Evolutionary conservation across 192 early-diverging fungal species (phyloP), one percentile per base, ranked within the genome.

Genomic region (Mortierella alpina): DNA sequence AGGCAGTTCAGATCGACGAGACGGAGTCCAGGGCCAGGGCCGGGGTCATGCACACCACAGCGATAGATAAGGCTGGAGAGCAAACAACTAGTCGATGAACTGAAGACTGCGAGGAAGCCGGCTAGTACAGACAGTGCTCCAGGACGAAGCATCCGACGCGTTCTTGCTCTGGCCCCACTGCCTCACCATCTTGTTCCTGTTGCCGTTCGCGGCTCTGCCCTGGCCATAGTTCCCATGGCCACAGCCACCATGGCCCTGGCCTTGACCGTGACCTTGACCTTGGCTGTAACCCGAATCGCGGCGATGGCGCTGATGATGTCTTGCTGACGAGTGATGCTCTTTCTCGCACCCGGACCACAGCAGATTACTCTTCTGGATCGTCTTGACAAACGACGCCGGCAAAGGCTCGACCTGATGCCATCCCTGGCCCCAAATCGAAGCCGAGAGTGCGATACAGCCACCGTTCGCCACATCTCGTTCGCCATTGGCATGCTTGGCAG

Each of bases 361-460:
- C 2, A 72, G 18, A 42, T 72, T 80, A 53, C 60, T 72, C 49
- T 67, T 53, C 17, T 72, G 70, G 7, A 61, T 18, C 20, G 58
- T 72, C 64, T 72, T 80, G n/a, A 80, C 55, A 67, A 80, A 72
- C 12, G 77, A 72, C 11, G 71, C 77, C 13, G 77, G 77, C 20
- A 80, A 56, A 0, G 77, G 77, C 47, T 72, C 77, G 4, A 80
- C 77, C 17, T 80, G 77, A 17, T 71, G 77, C 77, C 77, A 80
- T 1, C 77, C 77, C 6, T 50, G n/a, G 15, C 77, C 77, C 77
- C 77, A 80, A 40, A 80, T 80, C 5, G 77, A 80, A 0, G 65
- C 70, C 48, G 69, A 68, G 17, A 80, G 41, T 0, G 77, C 54
- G 48, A 63, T 65, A 42, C 68, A 80, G 0, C 59, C 64, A 18